phyloP scores from a whole-genome alignment of 2,329 filamentous ascomycete species.

The Cucurbitaria berberidis region DNA sequence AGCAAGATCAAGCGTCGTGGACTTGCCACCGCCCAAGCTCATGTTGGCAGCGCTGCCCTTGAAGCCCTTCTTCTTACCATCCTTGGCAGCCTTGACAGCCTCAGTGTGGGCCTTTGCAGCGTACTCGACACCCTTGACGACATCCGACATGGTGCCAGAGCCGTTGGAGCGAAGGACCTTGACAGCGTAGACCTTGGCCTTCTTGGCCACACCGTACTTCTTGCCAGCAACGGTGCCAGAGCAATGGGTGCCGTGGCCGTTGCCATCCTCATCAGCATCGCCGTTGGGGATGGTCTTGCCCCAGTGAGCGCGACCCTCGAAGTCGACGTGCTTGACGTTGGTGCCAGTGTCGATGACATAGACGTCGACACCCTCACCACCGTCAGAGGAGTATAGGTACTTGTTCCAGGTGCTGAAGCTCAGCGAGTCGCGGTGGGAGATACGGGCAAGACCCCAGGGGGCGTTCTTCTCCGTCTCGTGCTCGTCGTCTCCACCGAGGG shows the following conservation, averaged over 20 bases:
- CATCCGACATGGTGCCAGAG: conserved; percentile 97
- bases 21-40: conserved; percentile 98
- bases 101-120: conserved; percentile 81
- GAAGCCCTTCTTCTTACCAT: conserved; percentile 92
- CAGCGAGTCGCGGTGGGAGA: conserved; percentile 89
- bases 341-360: conserved; percentile 99
- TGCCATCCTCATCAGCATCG: conserved; percentile 90
- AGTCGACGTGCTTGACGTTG: conserved; percentile 93
- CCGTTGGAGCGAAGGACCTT: conserved; percentile 98
- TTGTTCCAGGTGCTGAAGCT: conserved; percentile 96
- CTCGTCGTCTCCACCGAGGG: conserved; percentile 61
- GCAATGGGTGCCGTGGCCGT: conserved; percentile 99
- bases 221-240: conserved; percentile 96
- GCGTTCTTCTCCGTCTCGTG: conserved; percentile 82
- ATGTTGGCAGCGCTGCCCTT: conserved; percentile 99
- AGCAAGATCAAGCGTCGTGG: conserved; percentile 83
- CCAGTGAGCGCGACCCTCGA: conserved; percentile 94
- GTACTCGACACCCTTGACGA: conserved; percentile 97
- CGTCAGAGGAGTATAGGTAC: conserved; percentile 89
- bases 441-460: conserved; percentile 98
- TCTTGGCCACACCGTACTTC: conserved; percentile 99
- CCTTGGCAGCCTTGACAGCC: conserved; percentile 79
- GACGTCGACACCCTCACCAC: conserved; percentile 96
- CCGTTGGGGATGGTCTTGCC: conserved; percentile 91
- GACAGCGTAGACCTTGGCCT: conserved; percentile 94